Evolutionary conservation across 2,329 filamentous ascomycete species (phyloP).

Genomic region (Emergomyces orientalis): DNA sequence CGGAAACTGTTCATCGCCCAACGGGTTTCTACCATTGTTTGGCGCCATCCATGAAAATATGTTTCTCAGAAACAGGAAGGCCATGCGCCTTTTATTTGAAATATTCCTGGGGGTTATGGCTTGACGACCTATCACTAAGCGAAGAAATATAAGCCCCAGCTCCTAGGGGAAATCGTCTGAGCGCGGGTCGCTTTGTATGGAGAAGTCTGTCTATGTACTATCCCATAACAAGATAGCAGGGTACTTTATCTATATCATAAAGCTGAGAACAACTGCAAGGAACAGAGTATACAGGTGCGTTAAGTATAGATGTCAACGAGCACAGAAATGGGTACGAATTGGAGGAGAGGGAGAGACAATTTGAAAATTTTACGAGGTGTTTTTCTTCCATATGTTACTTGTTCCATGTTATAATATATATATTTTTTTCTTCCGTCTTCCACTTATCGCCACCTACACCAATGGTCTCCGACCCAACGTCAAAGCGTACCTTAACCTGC

Average conservation of each 20-base stretch:
- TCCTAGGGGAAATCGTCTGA: neutral
- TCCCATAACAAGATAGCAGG: neutral
- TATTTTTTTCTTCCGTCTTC: too few relatives aligned
- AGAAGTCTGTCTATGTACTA: too few relatives aligned
- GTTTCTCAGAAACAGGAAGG: slow-evolving; percentile 32
- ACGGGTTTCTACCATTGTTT: slow-evolving; percentile 11
- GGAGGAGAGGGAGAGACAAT: neutral
- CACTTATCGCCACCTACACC: too few relatives aligned
- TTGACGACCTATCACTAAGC: too few relatives aligned
- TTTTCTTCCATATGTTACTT: neutral
- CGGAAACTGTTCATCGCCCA: slow-evolving; percentile 11
- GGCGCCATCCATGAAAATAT: slow-evolving; percentile 23
- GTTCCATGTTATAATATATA: too few relatives aligned
- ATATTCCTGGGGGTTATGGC: neutral
- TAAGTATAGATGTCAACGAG: neutral
- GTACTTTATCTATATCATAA: neutral
- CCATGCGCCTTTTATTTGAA: slow-evolving; percentile 21
- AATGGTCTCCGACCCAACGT: too few relatives aligned
- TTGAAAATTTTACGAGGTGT: neutral
- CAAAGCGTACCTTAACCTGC: too few relatives aligned
- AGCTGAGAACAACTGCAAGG: neutral
- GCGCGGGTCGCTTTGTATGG: too few relatives aligned
- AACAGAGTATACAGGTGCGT: neutral
- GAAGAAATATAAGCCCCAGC: neutral
- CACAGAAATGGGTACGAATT: too few relatives aligned